Evolutionary conservation across 352 stramenopile species (phyloP).

Genomic region (Pythium rhizo-oryzae): DNA sequence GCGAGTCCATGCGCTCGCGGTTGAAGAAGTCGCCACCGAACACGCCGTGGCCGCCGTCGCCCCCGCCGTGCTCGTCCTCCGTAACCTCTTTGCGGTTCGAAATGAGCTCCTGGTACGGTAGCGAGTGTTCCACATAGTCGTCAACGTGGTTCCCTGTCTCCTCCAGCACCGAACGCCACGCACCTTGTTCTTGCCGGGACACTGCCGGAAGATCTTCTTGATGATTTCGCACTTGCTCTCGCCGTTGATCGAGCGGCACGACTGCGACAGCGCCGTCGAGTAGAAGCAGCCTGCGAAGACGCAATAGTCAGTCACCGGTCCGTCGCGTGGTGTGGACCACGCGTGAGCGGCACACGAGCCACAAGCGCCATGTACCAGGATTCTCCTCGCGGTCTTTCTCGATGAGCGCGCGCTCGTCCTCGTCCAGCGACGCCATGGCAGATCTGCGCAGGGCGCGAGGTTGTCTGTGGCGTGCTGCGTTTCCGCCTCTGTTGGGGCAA

Average conservation of each 20-base stretch:
- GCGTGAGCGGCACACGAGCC: constrained; percentile 1
- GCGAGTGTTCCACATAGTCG: neutral
- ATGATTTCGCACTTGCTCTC: constrained; percentile 87
- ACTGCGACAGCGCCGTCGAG: constrained; percentile 77
- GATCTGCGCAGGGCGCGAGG: neutral
- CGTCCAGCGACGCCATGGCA: constrained; percentile 64
- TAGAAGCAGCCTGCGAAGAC: constrained; percentile 65
- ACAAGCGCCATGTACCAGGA: constrained; percentile 32
- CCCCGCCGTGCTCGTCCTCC: constrained; percentile 62
- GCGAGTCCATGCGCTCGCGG: constrained; percentile 63
- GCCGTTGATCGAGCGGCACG: constrained; percentile 77
- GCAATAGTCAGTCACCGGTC: neutral
- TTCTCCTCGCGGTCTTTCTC: constrained; percentile 73
- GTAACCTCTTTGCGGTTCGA: constrained; percentile 80
- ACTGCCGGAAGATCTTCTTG: constrained; percentile 88
- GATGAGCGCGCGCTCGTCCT: constrained; percentile 75
- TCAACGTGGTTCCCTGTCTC: neutral
- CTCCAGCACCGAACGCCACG: neutral
- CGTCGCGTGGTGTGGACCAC: neutral
- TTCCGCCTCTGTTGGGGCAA: neutral
- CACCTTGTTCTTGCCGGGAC: constrained; percentile 64
- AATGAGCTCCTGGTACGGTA: constrained; percentile 79
- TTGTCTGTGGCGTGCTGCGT: constrained; percentile 5
- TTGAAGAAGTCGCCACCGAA: constrained; percentile 69
- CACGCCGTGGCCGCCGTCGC: constrained; percentile 34